Percentiles rank a stretch among this genome's conserved stretches.
Conservation (phyloP, 2,329 filamentous ascomycete genomes). For the Septoria linicola region DNA sequence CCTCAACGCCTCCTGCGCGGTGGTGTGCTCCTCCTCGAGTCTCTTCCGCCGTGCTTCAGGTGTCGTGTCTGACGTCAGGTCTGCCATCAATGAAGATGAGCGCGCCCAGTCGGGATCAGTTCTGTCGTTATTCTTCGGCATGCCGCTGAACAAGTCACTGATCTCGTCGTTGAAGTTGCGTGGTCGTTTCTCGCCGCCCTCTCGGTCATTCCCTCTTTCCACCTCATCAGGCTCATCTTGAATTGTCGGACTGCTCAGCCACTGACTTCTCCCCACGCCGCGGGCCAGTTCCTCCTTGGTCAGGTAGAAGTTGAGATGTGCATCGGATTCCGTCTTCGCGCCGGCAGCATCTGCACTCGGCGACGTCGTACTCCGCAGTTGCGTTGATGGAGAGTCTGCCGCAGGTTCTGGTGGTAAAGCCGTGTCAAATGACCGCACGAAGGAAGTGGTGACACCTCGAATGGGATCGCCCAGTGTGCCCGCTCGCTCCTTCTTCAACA, state of each 20-base stretch:
- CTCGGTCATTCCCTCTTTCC: neutral
- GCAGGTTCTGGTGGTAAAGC: slow-evolving; percentile 44
- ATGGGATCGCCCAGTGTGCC: slow-evolving; percentile 73
- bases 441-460: slow-evolving; percentile 74
- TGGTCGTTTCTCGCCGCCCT: neutral
- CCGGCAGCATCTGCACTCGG: slow-evolving; percentile 19
- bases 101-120: slow-evolving; percentile 16
- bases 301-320: slow-evolving; percentile 74
- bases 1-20: slow-evolving; percentile 70
- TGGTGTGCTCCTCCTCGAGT: slow-evolving; percentile 44
- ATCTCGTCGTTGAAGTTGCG: neutral
- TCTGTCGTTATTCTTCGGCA: neutral
- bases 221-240: slow-evolving; percentile 8
- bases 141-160: neutral
- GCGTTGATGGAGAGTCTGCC: slow-evolving; percentile 26
- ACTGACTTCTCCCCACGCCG: slow-evolving; percentile 66
- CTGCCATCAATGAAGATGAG: slow-evolving; percentile 4
- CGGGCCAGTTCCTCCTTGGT: slow-evolving; percentile 64
- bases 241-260: slow-evolving; percentile 44
- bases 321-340: slow-evolving; percentile 32
- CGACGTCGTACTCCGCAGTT: slow-evolving; percentile 14
- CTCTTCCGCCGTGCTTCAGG: slow-evolving; percentile 47
- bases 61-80: slow-evolving; percentile 38
- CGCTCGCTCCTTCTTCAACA: slow-evolving; percentile 64
- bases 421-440: slow-evolving; percentile 76